phyloP scores from a whole-genome alignment of 2,329 filamentous ascomycete genomes.

The Botrytis tulipae region DNA sequence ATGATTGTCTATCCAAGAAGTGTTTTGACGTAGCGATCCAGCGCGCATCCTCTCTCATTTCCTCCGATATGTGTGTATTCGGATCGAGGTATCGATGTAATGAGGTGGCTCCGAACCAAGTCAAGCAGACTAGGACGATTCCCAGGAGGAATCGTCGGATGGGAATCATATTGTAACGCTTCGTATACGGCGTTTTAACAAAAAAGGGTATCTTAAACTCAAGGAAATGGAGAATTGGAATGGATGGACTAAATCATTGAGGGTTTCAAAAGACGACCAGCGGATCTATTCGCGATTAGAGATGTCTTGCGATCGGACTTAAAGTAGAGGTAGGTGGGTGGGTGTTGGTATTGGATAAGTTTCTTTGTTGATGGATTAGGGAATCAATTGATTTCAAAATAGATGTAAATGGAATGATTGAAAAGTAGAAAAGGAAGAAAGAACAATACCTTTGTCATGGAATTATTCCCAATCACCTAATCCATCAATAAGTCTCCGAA shows the following conservation, averaged over 20 bases:
- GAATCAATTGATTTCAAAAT: not conserved
- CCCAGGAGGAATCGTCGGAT: constrained; percentile 36
- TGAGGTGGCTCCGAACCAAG: constrained; percentile 47
- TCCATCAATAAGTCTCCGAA: constrained; percentile 9
- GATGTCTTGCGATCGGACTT: not conserved
- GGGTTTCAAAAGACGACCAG: constrained; percentile 4
- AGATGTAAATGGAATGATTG: not conserved
- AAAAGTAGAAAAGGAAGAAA: not conserved
- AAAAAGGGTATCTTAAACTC: constrained; percentile 17
- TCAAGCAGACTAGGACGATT: constrained; percentile 45
- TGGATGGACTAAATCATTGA: constrained; percentile 18
- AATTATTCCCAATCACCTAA: not conserved
- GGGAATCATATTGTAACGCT: constrained; percentile 26
- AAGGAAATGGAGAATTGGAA: constrained; percentile 8
- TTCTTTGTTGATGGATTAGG: not conserved
- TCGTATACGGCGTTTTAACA: not conserved
- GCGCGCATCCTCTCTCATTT: constrained; percentile 58
- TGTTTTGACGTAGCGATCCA: constrained; percentile 73
- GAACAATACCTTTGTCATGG: constrained; percentile 1
- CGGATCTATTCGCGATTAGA: constrained; percentile 16
- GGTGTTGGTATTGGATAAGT: not conserved
- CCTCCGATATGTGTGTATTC: constrained; percentile 50
- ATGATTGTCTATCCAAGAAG: constrained; percentile 73
- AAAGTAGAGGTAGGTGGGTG: not conserved
- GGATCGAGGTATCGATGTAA: constrained; percentile 60